Conservation (phyloP, 1,284 basidiomycete species). For the Rhodotorula glutinis region DNA sequence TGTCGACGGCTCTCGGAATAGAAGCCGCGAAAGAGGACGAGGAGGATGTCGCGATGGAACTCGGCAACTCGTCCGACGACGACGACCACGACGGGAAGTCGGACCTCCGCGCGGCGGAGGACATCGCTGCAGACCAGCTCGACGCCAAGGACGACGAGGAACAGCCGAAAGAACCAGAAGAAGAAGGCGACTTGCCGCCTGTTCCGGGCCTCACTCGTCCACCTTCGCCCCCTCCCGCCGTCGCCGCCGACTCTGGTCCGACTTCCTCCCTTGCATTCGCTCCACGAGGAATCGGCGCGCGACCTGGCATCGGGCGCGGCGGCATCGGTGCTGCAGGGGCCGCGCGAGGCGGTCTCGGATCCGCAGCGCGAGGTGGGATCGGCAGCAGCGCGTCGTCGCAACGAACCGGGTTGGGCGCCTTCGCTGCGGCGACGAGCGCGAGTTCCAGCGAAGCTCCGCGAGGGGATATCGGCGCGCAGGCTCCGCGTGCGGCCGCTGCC, state of each 20-base stretch:
- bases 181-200: conserved; percentile 44
- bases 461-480: background rate
- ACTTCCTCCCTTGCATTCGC: conserved; percentile 49
- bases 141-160: conserved; percentile 46
- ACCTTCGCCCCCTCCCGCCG: conserved; percentile 52
- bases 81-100: conserved; percentile 18
- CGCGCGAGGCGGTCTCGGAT: background rate
- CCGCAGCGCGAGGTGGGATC: conserved; percentile 2
- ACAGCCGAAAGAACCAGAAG: conserved; percentile 46
- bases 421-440: background rate
- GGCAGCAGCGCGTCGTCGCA: conserved; percentile 5
- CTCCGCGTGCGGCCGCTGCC: background rate
- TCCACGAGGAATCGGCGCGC: conserved; percentile 42
- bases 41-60: conserved; percentile 45
- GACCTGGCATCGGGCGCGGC: conserved; percentile 13
- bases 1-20: conserved; percentile 52
- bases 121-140: conserved; percentile 9
- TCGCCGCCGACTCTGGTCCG: conserved; percentile 40
- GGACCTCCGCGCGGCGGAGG: conserved; percentile 2
- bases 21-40: conserved; percentile 53
- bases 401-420: background rate
- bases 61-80: conserved; percentile 15
- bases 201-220: conserved; percentile 26
- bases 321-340: background rate
- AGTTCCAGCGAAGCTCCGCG: background rate